A percentile compares a stretch with the other conserved stretches of the same genome.
phyloP scores from a whole-genome alignment of 805 yeast genomes.

The Candida broadrunensis region DNA sequence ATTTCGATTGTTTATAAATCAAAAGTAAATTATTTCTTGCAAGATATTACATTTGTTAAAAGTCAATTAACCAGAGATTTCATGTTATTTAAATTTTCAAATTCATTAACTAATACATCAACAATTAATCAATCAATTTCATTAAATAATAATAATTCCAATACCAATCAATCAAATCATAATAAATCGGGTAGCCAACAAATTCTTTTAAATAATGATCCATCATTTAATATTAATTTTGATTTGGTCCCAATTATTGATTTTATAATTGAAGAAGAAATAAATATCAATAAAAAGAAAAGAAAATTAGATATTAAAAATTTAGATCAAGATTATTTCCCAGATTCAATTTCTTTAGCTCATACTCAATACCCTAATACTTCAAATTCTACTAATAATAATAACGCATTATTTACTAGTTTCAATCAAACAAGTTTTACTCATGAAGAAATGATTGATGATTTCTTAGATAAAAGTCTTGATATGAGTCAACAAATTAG shows the following conservation, averaged over 20 bases:
- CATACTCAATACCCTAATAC: background rate
- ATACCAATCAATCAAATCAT: background rate
- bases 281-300: conserved; percentile 7
- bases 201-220: conserved; percentile 21
- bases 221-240: conserved; percentile 19
- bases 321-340: conserved; percentile 12
- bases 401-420: background rate
- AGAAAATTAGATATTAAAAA: conserved; percentile 14
- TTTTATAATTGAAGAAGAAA: conserved; percentile 4
- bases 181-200: background rate
- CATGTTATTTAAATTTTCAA: background rate
- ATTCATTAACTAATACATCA: background rate
- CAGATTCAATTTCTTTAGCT: conserved; percentile 1
- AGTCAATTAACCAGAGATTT: background rate
- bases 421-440: background rate
- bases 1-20: conserved; percentile 46
- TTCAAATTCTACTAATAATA: too few species aligned
- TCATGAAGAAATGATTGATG: background rate
- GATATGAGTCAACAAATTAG: background rate
- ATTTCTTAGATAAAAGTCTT: background rate
- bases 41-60: conserved; percentile 17
- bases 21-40: conserved; percentile 45
- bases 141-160: background rate
- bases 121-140: background rate
- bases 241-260: conserved; percentile 16